Evolutionary conservation across 495 filamentous ascomycete genomes (phyloP).

Genomic region (Chaetomium cochliodes): DNA sequence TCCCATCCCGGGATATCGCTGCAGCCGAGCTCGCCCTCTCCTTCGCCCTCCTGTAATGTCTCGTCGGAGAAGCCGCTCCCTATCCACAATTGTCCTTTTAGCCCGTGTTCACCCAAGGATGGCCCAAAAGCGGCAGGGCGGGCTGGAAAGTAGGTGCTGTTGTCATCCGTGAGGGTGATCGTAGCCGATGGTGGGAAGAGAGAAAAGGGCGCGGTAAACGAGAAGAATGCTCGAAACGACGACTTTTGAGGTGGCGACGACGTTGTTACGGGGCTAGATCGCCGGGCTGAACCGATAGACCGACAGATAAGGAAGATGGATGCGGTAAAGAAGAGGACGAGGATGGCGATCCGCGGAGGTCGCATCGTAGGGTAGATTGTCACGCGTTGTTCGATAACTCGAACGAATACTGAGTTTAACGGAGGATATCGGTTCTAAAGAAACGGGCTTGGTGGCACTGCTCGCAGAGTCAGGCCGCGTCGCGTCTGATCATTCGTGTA

Average conservation of each 20-base stretch:
- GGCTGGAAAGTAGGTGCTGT: slow-evolving; percentile 92
- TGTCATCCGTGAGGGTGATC: slow-evolving; percentile 95
- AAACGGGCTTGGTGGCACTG: slow-evolving; percentile 8
- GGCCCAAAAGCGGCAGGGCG: slow-evolving; percentile 93
- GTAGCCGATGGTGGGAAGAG: slow-evolving; percentile 93
- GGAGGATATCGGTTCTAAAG: neutral
- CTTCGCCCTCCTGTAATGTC: slow-evolving; percentile 57
- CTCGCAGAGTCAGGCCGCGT: slow-evolving; percentile 20
- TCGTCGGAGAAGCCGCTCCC: slow-evolving; percentile 87
- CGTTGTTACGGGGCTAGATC: slow-evolving; percentile 30
- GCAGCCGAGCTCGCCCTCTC: slow-evolving; percentile 90
- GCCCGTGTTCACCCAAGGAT: slow-evolving; percentile 65
- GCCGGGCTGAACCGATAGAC: slow-evolving; percentile 38
- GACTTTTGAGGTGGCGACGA: slow-evolving; percentile 35
- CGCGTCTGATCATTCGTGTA: slow-evolving; percentile 16
- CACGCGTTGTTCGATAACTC: neutral
- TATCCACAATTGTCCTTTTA: slow-evolving; percentile 85
- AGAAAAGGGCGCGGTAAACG: slow-evolving; percentile 56
- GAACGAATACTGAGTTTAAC: neutral
- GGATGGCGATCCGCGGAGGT: slow-evolving; percentile 46
- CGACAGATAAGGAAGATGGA: slow-evolving; percentile 50
- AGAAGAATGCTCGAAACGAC: slow-evolving; percentile 45
- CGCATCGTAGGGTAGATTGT: slow-evolving; percentile 43
- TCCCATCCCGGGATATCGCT: slow-evolving; percentile 96
- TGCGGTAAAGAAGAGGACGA: slow-evolving; percentile 47